phyloP scores from a whole-genome alignment of 176 grass and related monocot species.

The Dendrocalamus sinicus region DNA sequence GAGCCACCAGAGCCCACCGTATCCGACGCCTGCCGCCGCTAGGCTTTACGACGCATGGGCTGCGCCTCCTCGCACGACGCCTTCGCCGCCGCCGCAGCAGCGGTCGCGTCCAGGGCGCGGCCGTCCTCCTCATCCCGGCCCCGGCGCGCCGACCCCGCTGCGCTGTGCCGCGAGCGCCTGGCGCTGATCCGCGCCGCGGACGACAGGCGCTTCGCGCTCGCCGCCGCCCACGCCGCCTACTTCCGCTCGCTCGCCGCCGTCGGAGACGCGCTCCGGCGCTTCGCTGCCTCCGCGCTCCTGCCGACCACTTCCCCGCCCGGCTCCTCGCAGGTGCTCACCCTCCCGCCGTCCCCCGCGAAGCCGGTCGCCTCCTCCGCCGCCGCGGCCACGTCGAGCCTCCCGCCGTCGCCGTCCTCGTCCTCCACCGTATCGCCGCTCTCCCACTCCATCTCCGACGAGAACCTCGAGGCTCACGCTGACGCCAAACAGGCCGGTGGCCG shows the following conservation, averaged over 20 bases:
- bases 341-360: constrained; percentile 70
- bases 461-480: constrained; percentile 19
- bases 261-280: constrained; percentile 65
- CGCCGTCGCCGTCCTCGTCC: constrained; percentile 53
- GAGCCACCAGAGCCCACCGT: constrained; percentile 43
- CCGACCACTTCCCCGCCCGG: constrained; percentile 30
- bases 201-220: constrained; percentile 60
- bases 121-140: neutral
- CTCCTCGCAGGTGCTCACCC: constrained; percentile 71
- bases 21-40: constrained; percentile 3
- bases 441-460: constrained; percentile 68
- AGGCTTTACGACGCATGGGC: constrained; percentile 63
- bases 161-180: constrained; percentile 69
- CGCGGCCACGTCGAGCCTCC: constrained; percentile 38
- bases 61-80: constrained; percentile 63
- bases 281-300: constrained; percentile 63
- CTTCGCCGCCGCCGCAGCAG: constrained; percentile 30
- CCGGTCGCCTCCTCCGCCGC: constrained; percentile 2
- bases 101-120: constrained; percentile 29
- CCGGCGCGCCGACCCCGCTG: constrained; percentile 38
- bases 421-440: constrained; percentile 78
- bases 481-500: neutral
- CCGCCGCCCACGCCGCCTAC: constrained; percentile 82
- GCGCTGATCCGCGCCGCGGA: constrained; percentile 65
- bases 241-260: constrained; percentile 64